Evolutionary conservation across 139 green algal genomes (phyloP).

Genomic region (Raphidocelis subcapitata): DNA sequence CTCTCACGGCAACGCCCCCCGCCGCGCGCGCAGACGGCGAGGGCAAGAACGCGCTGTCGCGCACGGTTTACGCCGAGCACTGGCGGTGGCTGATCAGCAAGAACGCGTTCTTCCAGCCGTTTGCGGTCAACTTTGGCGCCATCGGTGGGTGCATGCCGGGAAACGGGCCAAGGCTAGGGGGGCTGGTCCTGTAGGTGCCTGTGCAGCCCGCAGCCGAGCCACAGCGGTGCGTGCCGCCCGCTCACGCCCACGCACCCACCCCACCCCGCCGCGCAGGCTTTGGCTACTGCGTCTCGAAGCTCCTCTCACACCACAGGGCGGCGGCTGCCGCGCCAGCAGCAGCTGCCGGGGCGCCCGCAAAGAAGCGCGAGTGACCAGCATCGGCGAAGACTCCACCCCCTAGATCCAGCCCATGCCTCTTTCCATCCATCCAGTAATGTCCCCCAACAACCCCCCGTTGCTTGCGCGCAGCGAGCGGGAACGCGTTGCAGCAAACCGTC

Average conservation of each 20-base stretch:
- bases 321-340: too few species aligned
- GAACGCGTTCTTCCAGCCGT: constrained; percentile 40
- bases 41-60: not conserved
- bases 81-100: constrained; percentile 22
- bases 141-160: constrained; percentile 21
- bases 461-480: too few species aligned
- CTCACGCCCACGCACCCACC: too few species aligned
- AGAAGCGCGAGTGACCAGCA: too few species aligned
- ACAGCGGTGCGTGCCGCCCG: not conserved
- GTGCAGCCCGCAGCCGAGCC: not conserved
- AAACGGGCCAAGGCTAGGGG: too few species aligned
- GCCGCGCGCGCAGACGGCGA: constrained; percentile 6
- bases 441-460: too few species aligned
- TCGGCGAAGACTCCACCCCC: too few species aligned
- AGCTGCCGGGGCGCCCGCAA: too few species aligned
- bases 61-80: constrained; percentile 16
- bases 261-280: not conserved
- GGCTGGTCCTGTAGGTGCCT: not conserved
- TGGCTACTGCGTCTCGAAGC: constrained; percentile 13
- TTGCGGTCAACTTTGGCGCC: constrained; percentile 39
- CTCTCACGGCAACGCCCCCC: not conserved
- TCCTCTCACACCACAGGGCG: not conserved
- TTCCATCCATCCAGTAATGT: too few species aligned
- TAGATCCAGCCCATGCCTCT: too few species aligned
- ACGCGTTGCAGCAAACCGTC: too few species aligned